Evolutionary conservation across 2,329 filamentous ascomycete species (phyloP).

Genomic region (Aquanectria penicillioides): DNA sequence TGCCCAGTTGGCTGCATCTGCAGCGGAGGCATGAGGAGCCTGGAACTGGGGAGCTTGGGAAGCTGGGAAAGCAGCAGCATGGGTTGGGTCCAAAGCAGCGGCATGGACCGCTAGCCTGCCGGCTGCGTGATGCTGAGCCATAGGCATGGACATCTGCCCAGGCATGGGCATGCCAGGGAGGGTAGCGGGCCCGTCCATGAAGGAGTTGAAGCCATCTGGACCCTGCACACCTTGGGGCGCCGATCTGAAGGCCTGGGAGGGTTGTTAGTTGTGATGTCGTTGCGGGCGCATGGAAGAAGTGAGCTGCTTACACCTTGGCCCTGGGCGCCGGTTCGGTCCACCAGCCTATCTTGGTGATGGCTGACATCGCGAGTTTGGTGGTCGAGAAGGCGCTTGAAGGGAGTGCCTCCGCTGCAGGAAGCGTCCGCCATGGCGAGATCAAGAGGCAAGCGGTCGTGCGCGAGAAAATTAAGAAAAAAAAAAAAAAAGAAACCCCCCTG

Average conservation of each 20-base stretch:
- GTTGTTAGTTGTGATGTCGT: slow-evolving; percentile 19
- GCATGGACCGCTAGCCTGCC: slow-evolving; percentile 48
- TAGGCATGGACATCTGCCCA: too few relatives aligned
- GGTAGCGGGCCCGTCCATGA: slow-evolving; percentile 44
- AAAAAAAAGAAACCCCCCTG: too few relatives aligned
- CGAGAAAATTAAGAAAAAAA: too few relatives aligned
- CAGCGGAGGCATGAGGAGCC: slow-evolving; percentile 34
- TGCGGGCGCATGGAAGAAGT: neutral
- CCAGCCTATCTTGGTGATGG: slow-evolving; percentile 53
- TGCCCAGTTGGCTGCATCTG: slow-evolving; percentile 47
- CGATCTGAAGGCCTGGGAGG: slow-evolving; percentile 48
- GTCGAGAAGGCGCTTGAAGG: slow-evolving; percentile 55
- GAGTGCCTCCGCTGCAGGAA: slow-evolving; percentile 54
- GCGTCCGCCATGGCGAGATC: slow-evolving; percentile 50
- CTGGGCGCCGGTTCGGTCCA: slow-evolving; percentile 42
- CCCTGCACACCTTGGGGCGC: slow-evolving; percentile 40
- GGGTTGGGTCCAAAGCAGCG: slow-evolving; percentile 43
- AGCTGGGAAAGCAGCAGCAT: slow-evolving; percentile 35
- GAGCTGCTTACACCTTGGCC: slow-evolving; percentile 44
- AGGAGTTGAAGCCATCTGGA: slow-evolving; percentile 48
- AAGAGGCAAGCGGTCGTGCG: neutral
- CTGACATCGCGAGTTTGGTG: slow-evolving; percentile 54
- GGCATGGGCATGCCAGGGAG: slow-evolving; percentile 44
- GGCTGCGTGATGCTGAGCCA: slow-evolving; percentile 48
- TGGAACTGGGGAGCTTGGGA: slow-evolving; percentile 38